These are phyloP conservation scores for Bacidia rubella DNA, from an alignment of 495 filamentous ascomycete genomes.

Conservation along the genomic window DNA sequence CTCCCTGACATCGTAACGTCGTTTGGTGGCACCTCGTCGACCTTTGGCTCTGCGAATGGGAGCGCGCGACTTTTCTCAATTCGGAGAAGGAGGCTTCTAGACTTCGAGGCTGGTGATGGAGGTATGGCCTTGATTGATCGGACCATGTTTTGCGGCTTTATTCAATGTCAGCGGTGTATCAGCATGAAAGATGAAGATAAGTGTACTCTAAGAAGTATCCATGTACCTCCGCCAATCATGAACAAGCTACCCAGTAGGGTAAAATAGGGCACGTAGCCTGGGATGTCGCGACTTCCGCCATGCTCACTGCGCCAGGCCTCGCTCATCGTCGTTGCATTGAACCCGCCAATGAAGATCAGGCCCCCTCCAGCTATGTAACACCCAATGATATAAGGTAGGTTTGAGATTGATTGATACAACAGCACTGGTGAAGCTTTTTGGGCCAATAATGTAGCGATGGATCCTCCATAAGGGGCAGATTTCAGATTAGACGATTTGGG, in stretches of 20 bases:
- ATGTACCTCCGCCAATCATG: constrained; percentile 7
- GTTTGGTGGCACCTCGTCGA: constrained; percentile 27
- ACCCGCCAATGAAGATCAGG: constrained; percentile 4
- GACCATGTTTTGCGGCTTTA: constrained; percentile 17
- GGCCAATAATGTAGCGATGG: neutral
- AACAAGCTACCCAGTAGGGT: constrained; percentile 7
- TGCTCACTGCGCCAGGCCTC: neutral
- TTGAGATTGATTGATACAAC: constrained; percentile 2
- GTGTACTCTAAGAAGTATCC: constrained; percentile 11
- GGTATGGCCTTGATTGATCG: constrained; percentile 15
- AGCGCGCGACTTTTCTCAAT: constrained; percentile 21
- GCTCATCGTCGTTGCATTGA: constrained; percentile 5
- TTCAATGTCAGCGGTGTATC: neutral
- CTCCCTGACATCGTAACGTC: constrained; percentile 29
- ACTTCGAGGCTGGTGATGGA: neutral
- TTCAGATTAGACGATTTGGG: neutral
- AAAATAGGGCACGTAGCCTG: constrained; percentile 6
- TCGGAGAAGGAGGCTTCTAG: constrained; percentile 9
- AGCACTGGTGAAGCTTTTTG: constrained; percentile 1
- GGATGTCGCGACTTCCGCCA: neutral
- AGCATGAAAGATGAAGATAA: neutral
- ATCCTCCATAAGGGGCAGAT: neutral
- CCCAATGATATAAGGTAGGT: constrained; percentile 9
- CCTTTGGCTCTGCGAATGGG: constrained; percentile 29
- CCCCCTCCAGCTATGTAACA: constrained; percentile 12